Percentiles rank a stretch among this genome's conserved stretches.
phyloP scores from a whole-genome alignment of 2,329 filamentous ascomycete species.

The Exophiala calicioides region DNA sequence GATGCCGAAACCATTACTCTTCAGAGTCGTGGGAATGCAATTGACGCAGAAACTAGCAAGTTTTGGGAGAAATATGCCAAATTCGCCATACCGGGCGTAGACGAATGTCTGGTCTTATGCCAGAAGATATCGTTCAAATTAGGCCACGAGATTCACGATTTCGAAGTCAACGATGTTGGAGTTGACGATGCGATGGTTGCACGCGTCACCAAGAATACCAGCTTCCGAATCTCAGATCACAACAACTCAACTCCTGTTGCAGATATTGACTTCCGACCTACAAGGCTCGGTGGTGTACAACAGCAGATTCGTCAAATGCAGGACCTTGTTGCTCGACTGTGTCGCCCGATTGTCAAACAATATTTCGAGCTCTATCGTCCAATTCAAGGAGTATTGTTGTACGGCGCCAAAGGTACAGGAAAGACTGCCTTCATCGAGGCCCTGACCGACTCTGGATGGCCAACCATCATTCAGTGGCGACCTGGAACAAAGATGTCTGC shows the following conservation, averaged over 20 bases:
- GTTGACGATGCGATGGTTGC: constrained; percentile 17
- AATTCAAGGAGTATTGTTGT: constrained; percentile 67
- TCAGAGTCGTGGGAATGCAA: constrained; percentile 33
- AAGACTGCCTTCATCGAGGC: constrained; percentile 74
- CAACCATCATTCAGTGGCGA: constrained; percentile 57
- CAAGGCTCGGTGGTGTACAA: constrained; percentile 24
- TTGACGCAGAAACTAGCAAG: constrained; percentile 36
- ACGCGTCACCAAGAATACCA: constrained; percentile 18
- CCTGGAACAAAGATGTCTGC: constrained; percentile 51
- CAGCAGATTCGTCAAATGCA: constrained; percentile 20
- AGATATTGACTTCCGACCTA: constrained; percentile 18
- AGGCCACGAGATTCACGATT: constrained; percentile 34
- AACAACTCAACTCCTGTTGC: background rate
- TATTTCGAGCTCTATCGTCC: constrained; percentile 24
- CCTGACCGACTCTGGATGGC: constrained; percentile 70
- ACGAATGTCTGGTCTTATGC: constrained; percentile 35
- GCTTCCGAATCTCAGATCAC: constrained; percentile 12
- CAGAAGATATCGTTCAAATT: constrained; percentile 19
- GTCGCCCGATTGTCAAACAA: constrained; percentile 10
- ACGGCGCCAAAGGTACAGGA: constrained; percentile 81
- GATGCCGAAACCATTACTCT: constrained; percentile 62
- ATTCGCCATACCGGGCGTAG: constrained; percentile 51
- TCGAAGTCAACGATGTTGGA: constrained; percentile 28
- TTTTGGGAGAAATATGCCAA: constrained; percentile 54
- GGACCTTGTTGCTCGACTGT: constrained; percentile 21